These are phyloP conservation scores for Lolium multiflorum DNA, from an alignment of 176 grass and related monocot genomes.

Conservation along the genomic window DNA sequence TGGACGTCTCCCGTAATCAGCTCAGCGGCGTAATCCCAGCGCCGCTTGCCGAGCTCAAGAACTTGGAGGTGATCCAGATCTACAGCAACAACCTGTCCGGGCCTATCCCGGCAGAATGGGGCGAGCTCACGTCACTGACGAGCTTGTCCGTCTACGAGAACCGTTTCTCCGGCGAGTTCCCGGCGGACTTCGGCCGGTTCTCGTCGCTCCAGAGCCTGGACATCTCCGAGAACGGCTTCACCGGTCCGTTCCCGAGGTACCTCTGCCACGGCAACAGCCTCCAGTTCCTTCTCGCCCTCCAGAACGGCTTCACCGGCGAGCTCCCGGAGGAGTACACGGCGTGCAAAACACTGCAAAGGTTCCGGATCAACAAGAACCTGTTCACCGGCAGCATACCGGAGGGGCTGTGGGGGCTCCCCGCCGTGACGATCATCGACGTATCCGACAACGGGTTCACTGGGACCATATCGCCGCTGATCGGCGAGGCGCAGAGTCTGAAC, in stretches of 20 bases:
- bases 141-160: slow-evolving; percentile 82
- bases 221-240: slow-evolving; percentile 82
- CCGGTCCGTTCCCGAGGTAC: slow-evolving; percentile 66
- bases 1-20: slow-evolving; percentile 77
- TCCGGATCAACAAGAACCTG: slow-evolving; percentile 78
- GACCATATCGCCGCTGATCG: slow-evolving; percentile 57
- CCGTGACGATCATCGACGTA: slow-evolving; percentile 73
- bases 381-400: slow-evolving; percentile 60
- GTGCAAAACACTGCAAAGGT: slow-evolving; percentile 62
- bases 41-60: slow-evolving; percentile 54
- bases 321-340: slow-evolving; percentile 66
- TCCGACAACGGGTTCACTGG: slow-evolving; percentile 78
- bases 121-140: slow-evolving; percentile 48
- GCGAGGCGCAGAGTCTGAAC: slow-evolving; percentile 50
- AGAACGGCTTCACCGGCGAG: slow-evolving; percentile 81
- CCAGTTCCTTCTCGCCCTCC: slow-evolving; percentile 62
- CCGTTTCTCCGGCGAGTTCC: slow-evolving; percentile 69
- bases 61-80: slow-evolving; percentile 68
- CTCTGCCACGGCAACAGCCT: slow-evolving; percentile 62
- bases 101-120: slow-evolving; percentile 60
- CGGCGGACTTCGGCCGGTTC: slow-evolving; percentile 69
- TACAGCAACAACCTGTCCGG: slow-evolving; percentile 76
- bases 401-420: slow-evolving; percentile 64
- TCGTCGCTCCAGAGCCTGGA: slow-evolving; percentile 69
- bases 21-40: slow-evolving; percentile 59